phyloP scores from a whole-genome alignment of 495 filamentous ascomycete species.

The Hypoxylon perforatum region DNA sequence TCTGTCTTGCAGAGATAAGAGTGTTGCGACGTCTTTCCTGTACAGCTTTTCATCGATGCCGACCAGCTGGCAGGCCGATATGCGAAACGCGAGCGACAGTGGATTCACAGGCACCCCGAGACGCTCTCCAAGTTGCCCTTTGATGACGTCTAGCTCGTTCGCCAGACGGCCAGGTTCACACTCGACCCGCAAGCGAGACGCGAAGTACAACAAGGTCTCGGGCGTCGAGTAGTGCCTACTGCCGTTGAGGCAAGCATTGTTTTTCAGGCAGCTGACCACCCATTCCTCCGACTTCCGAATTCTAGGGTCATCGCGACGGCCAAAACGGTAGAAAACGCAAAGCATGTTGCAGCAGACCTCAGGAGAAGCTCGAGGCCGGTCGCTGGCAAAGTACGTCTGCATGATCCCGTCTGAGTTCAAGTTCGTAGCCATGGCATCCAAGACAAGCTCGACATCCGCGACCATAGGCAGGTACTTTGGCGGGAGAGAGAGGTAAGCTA shows the following conservation, averaged over 20 bases:
- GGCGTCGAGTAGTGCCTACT: conserved; percentile 28
- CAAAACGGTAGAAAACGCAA: conserved; percentile 35
- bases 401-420: conserved; percentile 30
- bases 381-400: conserved; percentile 32
- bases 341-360: conserved; percentile 40
- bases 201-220: conserved; percentile 38
- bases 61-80: conserved; percentile 21
- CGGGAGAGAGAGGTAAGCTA: conserved; percentile 40
- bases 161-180: neutral
- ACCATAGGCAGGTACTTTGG: neutral
- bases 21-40: neutral
- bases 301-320: conserved; percentile 14
- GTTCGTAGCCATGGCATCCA: conserved; percentile 30
- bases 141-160: conserved; percentile 1
- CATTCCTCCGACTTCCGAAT: conserved; percentile 20
- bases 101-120: conserved; percentile 12
- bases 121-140: conserved; percentile 2
- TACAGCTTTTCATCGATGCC: conserved; percentile 2
- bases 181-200: conserved; percentile 23
- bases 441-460: conserved; percentile 27
- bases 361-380: conserved; percentile 21
- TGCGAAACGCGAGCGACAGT: conserved; percentile 19
- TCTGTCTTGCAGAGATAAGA: conserved; percentile 12
- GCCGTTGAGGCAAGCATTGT: conserved; percentile 28
- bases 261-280: conserved; percentile 26